These are phyloP conservation scores for Boletus tomentosulus DNA, from an alignment of 768 basidiomycete species.

Conservation along the genomic window DNA sequence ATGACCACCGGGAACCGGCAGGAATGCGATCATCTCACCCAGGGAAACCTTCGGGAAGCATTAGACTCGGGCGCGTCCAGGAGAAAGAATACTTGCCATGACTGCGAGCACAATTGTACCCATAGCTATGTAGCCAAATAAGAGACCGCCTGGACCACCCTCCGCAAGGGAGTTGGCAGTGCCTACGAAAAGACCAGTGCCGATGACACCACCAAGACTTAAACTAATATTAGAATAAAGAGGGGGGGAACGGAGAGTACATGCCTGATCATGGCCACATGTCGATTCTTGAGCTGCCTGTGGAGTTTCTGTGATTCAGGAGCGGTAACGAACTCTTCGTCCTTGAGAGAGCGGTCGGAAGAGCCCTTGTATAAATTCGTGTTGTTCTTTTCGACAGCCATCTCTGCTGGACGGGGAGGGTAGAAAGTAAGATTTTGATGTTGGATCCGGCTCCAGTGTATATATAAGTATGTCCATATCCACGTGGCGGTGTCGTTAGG, in stretches of 20 bases:
- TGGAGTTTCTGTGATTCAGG: slow-evolving; percentile 31
- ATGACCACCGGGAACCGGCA: slow-evolving; percentile 77
- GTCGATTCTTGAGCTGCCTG: slow-evolving; percentile 70
- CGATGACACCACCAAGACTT: slow-evolving; percentile 57
- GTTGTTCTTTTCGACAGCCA: slow-evolving; percentile 23
- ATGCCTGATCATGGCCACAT: slow-evolving; percentile 79
- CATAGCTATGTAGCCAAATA: slow-evolving; percentile 65
- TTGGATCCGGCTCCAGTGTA: no score
- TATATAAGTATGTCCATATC: background rate
- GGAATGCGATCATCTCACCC: slow-evolving; percentile 58
- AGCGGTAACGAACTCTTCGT: slow-evolving; percentile 16
- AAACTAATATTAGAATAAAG: slow-evolving; percentile 2
- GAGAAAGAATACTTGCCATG: slow-evolving; percentile 45
- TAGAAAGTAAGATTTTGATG: no score
- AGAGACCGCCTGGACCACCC: slow-evolving; percentile 71
- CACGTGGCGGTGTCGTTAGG: slow-evolving; percentile 1
- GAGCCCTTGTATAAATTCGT: slow-evolving; percentile 1
- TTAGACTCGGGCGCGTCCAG: background rate
- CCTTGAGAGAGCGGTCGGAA: slow-evolving; percentile 16
- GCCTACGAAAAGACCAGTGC: slow-evolving; percentile 67
- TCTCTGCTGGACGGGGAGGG: background rate
- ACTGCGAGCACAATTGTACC: slow-evolving; percentile 68
- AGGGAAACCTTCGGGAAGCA: slow-evolving; percentile 48
- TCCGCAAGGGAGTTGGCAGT: slow-evolving; percentile 46
- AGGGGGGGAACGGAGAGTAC: background rate